Base-by-base conservation (phyloP, 345 rosid species). In the Fremontodendron californicum region DNA sequence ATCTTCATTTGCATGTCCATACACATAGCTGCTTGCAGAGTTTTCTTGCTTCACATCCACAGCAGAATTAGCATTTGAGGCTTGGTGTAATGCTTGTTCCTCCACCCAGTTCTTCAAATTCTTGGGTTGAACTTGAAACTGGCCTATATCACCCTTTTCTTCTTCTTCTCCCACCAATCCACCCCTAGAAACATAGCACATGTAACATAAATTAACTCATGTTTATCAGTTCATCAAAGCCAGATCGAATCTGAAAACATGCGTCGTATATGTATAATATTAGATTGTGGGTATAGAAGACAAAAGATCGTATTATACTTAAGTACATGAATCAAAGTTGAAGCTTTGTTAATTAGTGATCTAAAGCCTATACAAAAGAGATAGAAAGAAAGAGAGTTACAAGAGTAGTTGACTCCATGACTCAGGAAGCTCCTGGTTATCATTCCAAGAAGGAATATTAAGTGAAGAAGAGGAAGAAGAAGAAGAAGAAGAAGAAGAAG, bases 321-420 rank as follows among this genome's bases (percentile, higher is more conserved):
- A 60, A 60, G 37, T 60, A 60, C 2, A n/a, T 31, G 21, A 61
- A 61, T 29, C 37, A 61, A 61, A 61, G 18, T 35, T 39, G 13
- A 55, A 55, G 29, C 29, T 55, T 52, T 19, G 9, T 52, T 21
- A 55, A 55, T n/a, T n/a, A n/a, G n/a, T n/a, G 27, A 61, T 62
- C 40, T 13, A 62, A 65, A 35, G 45, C 69, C 69, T 18, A 35
- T 27, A 23, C 9, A n/a, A 12, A 8, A 49, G 60, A 68, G 71
- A 60, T 51, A 42, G 75, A 77, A 65, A 40, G 39, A 45, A 71
- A 85, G 77, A 58, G 75, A 76, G 29, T 86, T 86, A 91, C 98
- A 89, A 57, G 74, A 89, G 92, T 39, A 93, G 93, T 80, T 93
- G 98, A 85, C 94, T 91, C 94, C 94, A 88, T 10, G 98, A 90